phyloP scores from a whole-genome alignment of 495 filamentous ascomycete species.

The Antarctomyces pellizariae region DNA sequence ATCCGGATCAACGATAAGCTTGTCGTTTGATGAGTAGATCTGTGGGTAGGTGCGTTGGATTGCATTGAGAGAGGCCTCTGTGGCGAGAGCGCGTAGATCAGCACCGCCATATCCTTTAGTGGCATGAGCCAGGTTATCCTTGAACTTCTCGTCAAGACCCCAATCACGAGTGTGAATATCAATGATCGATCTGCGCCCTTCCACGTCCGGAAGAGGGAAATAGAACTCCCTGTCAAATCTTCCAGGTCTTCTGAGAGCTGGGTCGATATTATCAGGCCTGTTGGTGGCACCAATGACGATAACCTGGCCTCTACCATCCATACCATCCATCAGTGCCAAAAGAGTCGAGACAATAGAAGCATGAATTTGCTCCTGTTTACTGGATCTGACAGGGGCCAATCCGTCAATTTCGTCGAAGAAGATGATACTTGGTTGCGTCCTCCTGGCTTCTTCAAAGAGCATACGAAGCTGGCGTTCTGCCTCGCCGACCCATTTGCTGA shows the following conservation, averaged over 20 bases:
- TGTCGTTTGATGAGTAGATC: slow-evolving; percentile 78
- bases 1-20: slow-evolving; percentile 67
- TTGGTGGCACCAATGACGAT: slow-evolving; percentile 97
- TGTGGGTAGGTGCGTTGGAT: slow-evolving; percentile 91
- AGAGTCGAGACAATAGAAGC: slow-evolving; percentile 93
- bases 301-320: slow-evolving; percentile 94
- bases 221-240: slow-evolving; percentile 96
- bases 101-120: slow-evolving; percentile 96
- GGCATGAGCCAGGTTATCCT: slow-evolving; percentile 56
- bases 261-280: slow-evolving; percentile 89
- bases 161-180: slow-evolving; percentile 92
- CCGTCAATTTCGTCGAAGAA: slow-evolving; percentile 99
- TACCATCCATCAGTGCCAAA: slow-evolving; percentile 92
- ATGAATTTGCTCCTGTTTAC: slow-evolving; percentile 96
- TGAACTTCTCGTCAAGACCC: slow-evolving; percentile 59
- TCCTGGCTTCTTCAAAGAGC: slow-evolving; percentile 86
- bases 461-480: slow-evolving; percentile 83
- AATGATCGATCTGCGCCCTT: slow-evolving; percentile 61
- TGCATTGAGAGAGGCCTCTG: slow-evolving; percentile 94
- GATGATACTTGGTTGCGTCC: slow-evolving; percentile 92
- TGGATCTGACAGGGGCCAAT: slow-evolving; percentile 81
- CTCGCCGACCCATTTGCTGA: slow-evolving; percentile 98
- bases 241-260: slow-evolving; percentile 77
- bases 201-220: slow-evolving; percentile 68
- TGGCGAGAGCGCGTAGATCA: slow-evolving; percentile 80